A percentile compares a stretch with the other conserved stretches of the same genome.
phyloP scores from a whole-genome alignment of 2,329 filamentous ascomycete genomes.

The Drechslerella dactyloides region DNA sequence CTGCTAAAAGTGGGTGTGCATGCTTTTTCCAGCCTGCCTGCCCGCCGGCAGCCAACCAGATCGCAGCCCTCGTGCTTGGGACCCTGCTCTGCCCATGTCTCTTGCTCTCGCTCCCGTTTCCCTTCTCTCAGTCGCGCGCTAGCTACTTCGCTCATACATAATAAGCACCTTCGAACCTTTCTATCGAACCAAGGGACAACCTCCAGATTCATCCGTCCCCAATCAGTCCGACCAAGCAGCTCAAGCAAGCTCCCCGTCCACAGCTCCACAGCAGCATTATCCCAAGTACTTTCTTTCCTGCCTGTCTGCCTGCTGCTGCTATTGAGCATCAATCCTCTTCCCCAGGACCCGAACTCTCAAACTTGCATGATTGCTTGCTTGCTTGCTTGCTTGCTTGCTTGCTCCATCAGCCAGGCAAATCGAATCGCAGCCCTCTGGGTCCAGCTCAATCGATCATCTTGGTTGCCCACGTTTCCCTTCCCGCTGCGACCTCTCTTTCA shows the following conservation, averaged over 20 bases:
- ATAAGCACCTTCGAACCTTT: constrained; percentile 51
- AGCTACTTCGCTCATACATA: constrained; percentile 51
- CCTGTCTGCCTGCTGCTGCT: constrained; percentile 4
- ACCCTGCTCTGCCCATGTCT: constrained; percentile 37
- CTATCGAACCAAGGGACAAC: constrained; percentile 47
- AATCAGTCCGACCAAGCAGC: constrained; percentile 15
- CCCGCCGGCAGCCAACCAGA: constrained; percentile 33
- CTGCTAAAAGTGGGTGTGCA: constrained; percentile 50
- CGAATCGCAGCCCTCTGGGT: constrained; percentile 31
- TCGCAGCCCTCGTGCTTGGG: constrained; percentile 40
- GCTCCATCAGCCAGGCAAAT: constrained; percentile 30
- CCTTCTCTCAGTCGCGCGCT: constrained; percentile 48
- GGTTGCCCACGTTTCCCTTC: constrained; percentile 46
- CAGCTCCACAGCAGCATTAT: too few relatives aligned
- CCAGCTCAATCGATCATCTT: constrained; percentile 5
- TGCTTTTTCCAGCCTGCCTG: constrained; percentile 30
- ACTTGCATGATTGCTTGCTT: constrained; percentile 30
- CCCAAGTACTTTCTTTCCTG: background rate
- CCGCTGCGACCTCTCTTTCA: constrained; percentile 23
- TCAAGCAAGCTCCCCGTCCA: constrained; percentile 36
- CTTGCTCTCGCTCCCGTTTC: constrained; percentile 44
- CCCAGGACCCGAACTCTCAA: constrained; percentile 2
- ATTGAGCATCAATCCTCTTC: background rate
- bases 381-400: constrained; percentile 8
- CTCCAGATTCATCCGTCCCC: constrained; percentile 43